Conservation (phyloP, 768 basidiomycete species). For the Cyclocybe cylindracea region DNA sequence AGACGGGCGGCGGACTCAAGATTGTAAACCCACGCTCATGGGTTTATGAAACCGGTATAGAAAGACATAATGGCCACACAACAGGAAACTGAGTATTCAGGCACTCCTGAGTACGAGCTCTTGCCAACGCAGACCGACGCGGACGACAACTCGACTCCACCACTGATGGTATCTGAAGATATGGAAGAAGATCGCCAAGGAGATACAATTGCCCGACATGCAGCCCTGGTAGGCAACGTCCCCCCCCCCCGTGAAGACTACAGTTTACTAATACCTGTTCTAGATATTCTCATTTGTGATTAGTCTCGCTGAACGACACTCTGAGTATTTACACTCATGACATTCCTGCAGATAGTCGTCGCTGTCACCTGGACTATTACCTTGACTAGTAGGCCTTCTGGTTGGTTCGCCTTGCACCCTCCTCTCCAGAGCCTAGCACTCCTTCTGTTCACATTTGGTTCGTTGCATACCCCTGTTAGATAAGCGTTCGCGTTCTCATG, state of each 20-base stretch:
- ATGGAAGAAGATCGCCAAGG: conserved; percentile 38
- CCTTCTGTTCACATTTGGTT: conserved; percentile 62
- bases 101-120: background rate
- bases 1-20: background rate
- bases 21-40: conserved; percentile 17
- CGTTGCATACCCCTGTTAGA: background rate
- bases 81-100: background rate
- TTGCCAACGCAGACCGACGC: background rate
- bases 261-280: background rate
- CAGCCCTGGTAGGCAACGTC: conserved; percentile 36
- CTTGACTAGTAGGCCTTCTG: conserved; percentile 46
- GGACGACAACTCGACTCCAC: background rate
- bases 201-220: conserved; percentile 35
- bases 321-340: background rate
- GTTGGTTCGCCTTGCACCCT: conserved; percentile 73
- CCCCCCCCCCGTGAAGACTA: background rate
- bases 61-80: conserved; percentile 6
- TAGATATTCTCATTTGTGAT: background rate
- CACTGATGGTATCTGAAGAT: conserved; percentile 10
- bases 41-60: conserved; percentile 5
- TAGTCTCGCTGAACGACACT: background rate
- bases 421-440: conserved; percentile 60
- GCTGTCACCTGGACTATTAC: conserved; percentile 46
- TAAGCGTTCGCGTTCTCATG: background rate
- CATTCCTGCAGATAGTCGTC: conserved; percentile 36